Conservation (phyloP, 345 rosid genomes). For the Salix brachista region DNA sequence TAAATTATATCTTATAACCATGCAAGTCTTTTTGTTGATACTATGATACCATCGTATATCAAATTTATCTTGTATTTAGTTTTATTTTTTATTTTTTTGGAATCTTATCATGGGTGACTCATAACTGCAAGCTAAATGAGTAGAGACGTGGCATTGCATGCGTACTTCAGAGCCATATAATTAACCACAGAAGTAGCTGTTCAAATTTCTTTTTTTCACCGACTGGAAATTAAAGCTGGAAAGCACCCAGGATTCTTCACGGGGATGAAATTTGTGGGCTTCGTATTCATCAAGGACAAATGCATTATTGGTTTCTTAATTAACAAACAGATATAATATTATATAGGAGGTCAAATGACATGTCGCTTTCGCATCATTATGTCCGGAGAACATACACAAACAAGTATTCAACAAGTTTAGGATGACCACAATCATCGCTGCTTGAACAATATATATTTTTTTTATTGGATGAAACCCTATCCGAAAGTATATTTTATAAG, state of each 20-base stretch:
- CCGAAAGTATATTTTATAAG: too few relatives aligned
- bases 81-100: too few relatives aligned
- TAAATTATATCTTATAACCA: too few relatives aligned
- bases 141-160: too few relatives aligned
- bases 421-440: constrained; percentile 8
- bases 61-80: too few relatives aligned
- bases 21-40: too few relatives aligned
- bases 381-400: background rate
- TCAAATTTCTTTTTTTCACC: background rate
- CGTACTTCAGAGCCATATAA: too few relatives aligned
- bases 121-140: too few relatives aligned
- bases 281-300: background rate
- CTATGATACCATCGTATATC: too few relatives aligned
- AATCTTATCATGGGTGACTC: too few relatives aligned
- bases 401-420: background rate
- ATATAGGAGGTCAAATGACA: background rate
- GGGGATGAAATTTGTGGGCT: background rate
- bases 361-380: background rate
- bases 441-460: background rate
- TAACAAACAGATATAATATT: background rate
- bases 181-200: background rate
- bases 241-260: background rate
- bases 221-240: background rate
- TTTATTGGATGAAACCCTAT: too few relatives aligned
- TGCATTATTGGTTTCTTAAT: background rate